phyloP scores from a whole-genome alignment of 495 filamentous ascomycete genomes.

The Neurospora sp. region DNA sequence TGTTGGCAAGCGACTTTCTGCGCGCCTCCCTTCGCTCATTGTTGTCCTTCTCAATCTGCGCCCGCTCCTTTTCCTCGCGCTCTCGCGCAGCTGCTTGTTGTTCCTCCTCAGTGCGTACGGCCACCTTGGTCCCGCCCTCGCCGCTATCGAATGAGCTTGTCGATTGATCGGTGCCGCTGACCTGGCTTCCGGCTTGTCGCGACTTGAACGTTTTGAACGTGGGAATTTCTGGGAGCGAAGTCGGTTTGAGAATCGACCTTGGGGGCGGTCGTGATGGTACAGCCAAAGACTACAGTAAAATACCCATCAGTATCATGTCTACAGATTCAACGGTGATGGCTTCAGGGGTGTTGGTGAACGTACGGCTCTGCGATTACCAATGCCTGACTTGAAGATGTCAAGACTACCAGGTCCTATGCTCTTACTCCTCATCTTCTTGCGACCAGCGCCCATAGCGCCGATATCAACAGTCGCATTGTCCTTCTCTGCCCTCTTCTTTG shows the following conservation, averaged over 20 bases:
- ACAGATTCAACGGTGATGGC: neutral
- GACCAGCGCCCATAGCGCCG: slow-evolving; percentile 30
- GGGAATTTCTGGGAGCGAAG: slow-evolving; percentile 53
- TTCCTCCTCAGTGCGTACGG: slow-evolving; percentile 62
- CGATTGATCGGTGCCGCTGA: slow-evolving; percentile 31
- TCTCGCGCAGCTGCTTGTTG: slow-evolving; percentile 67
- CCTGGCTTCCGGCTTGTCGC: slow-evolving; percentile 19
- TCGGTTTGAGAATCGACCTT: slow-evolving; percentile 79
- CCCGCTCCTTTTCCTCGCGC: slow-evolving; percentile 60
- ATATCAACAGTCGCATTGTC: slow-evolving; percentile 64
- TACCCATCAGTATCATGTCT: neutral
- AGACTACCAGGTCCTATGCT: slow-evolving; percentile 88
- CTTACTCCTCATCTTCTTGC: slow-evolving; percentile 83
- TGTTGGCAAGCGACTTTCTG: slow-evolving; percentile 83
- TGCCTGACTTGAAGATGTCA: slow-evolving; percentile 65
- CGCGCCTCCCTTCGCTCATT: slow-evolving; percentile 71
- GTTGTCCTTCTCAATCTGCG: slow-evolving; percentile 56
- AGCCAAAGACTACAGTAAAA: slow-evolving; percentile 35
- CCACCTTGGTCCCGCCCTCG: slow-evolving; percentile 35
- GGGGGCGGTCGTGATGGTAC: slow-evolving; percentile 35
- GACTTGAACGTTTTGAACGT: slow-evolving; percentile 33
- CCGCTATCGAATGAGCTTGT: slow-evolving; percentile 43
- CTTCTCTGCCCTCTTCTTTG: slow-evolving; percentile 44
- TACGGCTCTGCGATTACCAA: slow-evolving; percentile 77
- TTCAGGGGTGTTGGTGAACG: slow-evolving; percentile 4